Percentiles rank a stretch among this genome's conserved stretches.
Conservation (phyloP, 306 rosid species). For the Prunus dulcis region DNA sequence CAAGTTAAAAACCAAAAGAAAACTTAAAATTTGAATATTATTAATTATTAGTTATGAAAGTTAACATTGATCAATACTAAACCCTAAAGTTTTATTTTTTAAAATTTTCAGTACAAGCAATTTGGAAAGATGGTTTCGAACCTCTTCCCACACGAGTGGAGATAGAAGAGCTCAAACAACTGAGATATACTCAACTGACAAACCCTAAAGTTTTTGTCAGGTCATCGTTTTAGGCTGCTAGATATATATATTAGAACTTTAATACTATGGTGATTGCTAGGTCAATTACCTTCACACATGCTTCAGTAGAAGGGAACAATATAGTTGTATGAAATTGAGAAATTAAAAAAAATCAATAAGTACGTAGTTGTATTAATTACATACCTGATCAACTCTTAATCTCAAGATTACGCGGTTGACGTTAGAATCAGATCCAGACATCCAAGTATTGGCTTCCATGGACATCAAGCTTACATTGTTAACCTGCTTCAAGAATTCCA, state of each 20-base stretch:
- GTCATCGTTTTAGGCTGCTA: background rate
- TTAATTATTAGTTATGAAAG: too few relatives aligned
- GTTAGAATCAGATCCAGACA: slow-evolving; percentile 26
- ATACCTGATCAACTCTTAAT: slow-evolving; percentile 69
- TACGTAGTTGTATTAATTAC: background rate
- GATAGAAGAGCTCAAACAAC: too few relatives aligned
- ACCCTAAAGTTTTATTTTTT: too few relatives aligned
- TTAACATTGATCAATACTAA: too few relatives aligned
- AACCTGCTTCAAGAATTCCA: slow-evolving; percentile 61
- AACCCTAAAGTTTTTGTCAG: too few relatives aligned
- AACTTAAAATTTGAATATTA: too few relatives aligned
- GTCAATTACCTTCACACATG: background rate
- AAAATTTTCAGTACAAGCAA: too few relatives aligned
- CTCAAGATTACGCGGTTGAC: slow-evolving; percentile 50
- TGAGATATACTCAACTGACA: too few relatives aligned
- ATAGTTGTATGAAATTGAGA: background rate
- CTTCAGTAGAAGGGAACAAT: background rate
- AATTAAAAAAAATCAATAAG: background rate
- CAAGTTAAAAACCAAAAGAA: background rate
- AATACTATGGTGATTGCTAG: background rate
- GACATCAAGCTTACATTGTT: slow-evolving; percentile 49
- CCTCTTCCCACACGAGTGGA: too few relatives aligned
- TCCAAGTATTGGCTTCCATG: slow-evolving; percentile 52
- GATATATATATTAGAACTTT: too few relatives aligned
- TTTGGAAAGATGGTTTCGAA: too few relatives aligned